A percentile compares a stretch with the other conserved stretches of the same genome.
phyloP scores from a whole-genome alignment of 2,329 filamentous ascomycete species.

The Colletotrichum sp. region DNA sequence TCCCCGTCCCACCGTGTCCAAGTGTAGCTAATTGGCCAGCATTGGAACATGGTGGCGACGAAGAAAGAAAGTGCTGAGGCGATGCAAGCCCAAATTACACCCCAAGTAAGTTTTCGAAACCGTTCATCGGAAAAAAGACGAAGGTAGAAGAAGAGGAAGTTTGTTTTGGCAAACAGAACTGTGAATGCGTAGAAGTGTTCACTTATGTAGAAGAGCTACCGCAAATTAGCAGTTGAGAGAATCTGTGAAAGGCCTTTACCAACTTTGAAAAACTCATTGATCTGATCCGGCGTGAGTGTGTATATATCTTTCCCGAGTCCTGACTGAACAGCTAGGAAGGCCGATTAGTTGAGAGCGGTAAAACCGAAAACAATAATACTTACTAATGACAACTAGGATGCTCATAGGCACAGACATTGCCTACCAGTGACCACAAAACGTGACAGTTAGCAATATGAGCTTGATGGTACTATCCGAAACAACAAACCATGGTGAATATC shows the following conservation, averaged over 20 bases:
- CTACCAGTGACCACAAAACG: background rate
- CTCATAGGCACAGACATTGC: slow-evolving; percentile 7
- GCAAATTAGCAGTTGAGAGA: background rate
- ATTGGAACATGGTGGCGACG: slow-evolving; percentile 48
- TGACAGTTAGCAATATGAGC: background rate
- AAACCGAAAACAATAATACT: background rate
- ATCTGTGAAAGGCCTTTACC: background rate
- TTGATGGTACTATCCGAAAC: background rate
- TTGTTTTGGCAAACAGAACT: slow-evolving; percentile 47
- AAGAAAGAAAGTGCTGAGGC: slow-evolving; percentile 41
- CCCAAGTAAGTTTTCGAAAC: slow-evolving; percentile 40
- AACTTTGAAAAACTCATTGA: slow-evolving; percentile 39
- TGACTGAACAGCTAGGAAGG: slow-evolving; percentile 20
- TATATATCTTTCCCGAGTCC: slow-evolving; percentile 52
- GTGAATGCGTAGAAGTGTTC: slow-evolving; percentile 45
- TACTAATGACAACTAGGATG: background rate
- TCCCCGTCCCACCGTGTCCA: slow-evolving; percentile 57
- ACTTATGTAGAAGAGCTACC: slow-evolving; percentile 39
- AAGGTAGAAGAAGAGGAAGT: slow-evolving; percentile 56
- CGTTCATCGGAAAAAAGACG: slow-evolving; percentile 47
- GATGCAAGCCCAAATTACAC: slow-evolving; percentile 38
- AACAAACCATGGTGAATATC: background rate
- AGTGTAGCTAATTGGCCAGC: slow-evolving; percentile 49
- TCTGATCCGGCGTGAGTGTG: slow-evolving; percentile 41
- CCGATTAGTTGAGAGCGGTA: background rate